These are phyloP conservation scores for Sugiyamaella chiloensis DNA, from an alignment of 805 yeast species.

Conservation along the genomic window DNA sequence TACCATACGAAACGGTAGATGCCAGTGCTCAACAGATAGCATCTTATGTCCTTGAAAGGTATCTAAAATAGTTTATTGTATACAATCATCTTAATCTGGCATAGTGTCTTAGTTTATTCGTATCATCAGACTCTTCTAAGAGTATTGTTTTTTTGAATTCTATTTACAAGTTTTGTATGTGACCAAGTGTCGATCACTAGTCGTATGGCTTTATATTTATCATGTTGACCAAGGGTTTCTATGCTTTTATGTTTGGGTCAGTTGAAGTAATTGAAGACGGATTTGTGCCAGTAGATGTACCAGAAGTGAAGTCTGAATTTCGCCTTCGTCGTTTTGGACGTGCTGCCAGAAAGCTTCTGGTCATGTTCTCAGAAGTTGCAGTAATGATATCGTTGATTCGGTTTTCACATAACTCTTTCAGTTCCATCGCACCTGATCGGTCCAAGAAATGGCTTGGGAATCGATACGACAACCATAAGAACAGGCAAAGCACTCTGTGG, in stretches of 20 bases:
- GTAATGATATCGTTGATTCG: slow-evolving; percentile 40
- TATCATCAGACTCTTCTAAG: not conserved
- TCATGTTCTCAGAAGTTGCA: slow-evolving; percentile 1
- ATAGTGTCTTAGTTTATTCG: too few relatives aligned
- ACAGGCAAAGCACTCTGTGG: slow-evolving; percentile 65
- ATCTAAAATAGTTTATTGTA: too few relatives aligned
- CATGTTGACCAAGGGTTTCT: too few relatives aligned
- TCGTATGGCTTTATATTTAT: too few relatives aligned
- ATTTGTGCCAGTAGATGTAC: too few relatives aligned
- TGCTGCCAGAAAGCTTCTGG: not conserved
- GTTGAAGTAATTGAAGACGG: too few relatives aligned
- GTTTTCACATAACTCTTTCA: slow-evolving; percentile 67
- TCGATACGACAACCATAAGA: slow-evolving; percentile 82
- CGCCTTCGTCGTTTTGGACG: not conserved
- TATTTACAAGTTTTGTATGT: too few relatives aligned
- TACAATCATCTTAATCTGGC: too few relatives aligned
- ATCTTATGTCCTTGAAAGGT: not conserved
- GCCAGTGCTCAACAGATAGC: not conserved
- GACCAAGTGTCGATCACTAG: too few relatives aligned
- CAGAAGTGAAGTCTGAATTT: too few relatives aligned
- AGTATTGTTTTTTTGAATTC: not conserved
- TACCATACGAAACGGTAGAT: not conserved
- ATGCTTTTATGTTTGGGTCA: too few relatives aligned
- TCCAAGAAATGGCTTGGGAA: slow-evolving; percentile 82
- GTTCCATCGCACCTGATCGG: slow-evolving; percentile 64